A percentile compares a stretch with the other conserved stretches of the same genome.
phyloP scores from a whole-genome alignment of 495 filamentous ascomycete genomes.

The Astrocystis sublimbata region DNA sequence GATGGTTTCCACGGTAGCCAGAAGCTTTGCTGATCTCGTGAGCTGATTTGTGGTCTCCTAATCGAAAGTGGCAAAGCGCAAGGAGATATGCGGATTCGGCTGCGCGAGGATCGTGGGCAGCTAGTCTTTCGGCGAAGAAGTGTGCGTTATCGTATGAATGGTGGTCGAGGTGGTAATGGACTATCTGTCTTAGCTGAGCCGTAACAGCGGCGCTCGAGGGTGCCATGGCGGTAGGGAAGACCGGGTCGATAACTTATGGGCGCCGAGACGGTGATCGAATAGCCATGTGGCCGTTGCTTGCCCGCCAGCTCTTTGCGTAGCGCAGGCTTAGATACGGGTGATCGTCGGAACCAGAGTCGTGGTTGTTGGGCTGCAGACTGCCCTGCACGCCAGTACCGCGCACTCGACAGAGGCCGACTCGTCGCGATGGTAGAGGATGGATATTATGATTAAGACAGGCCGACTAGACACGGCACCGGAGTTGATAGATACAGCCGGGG shows the following conservation, averaged over 20 bases:
- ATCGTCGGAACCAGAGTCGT: not conserved
- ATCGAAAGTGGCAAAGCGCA: slow-evolving; percentile 77
- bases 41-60: slow-evolving; percentile 66
- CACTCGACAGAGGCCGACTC: not conserved
- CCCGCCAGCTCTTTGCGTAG: slow-evolving; percentile 20
- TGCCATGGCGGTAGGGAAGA: slow-evolving; percentile 58
- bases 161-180: slow-evolving; percentile 94
- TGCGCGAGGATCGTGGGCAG: slow-evolving; percentile 76
- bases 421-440: not conserved
- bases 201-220: slow-evolving; percentile 66
- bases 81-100: slow-evolving; percentile 81
- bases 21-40: slow-evolving; percentile 68
- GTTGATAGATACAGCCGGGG: not conserved
- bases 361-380: not conserved
- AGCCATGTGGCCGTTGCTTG: slow-evolving; percentile 30
- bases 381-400: not conserved
- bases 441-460: slow-evolving; percentile 17
- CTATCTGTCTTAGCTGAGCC: slow-evolving; percentile 75
- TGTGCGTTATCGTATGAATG: slow-evolving; percentile 83
- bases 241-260: slow-evolving; percentile 14
- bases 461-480: not conserved
- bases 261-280: slow-evolving; percentile 22
- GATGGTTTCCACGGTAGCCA: slow-evolving; percentile 66
- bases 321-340: not conserved
- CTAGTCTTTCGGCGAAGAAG: slow-evolving; percentile 84